Evolutionary conservation across 768 basidiomycete species (phyloP), one percentile per base, ranked within the genome.

Genomic region (Dioszegia hungarica): DNA sequence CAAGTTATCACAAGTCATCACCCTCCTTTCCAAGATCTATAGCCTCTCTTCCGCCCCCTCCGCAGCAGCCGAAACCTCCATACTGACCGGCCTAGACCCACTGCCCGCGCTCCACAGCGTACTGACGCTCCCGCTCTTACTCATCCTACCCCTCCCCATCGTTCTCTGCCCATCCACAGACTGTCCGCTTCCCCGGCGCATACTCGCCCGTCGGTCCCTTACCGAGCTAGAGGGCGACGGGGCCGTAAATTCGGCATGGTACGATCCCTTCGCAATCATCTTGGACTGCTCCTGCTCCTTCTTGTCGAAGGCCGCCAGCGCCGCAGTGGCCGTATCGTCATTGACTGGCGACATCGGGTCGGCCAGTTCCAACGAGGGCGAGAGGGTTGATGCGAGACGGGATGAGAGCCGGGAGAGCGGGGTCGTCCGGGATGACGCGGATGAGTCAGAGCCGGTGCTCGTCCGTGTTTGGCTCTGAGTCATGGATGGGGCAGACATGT

Each of bases 241-340:
- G 31, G 43, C 44, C 5, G 66, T 70, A 41, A 57, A 65, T 24
- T 34, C 54, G 19, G 25, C 47, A 25, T 57, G 80, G 24, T 79
- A 76, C 2, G 79, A 80, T 1, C 90, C 91, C 65, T 85, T 86
- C 11, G 87, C 85, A 52, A 92, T 82, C 69, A 89, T 88, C 4
- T 80, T 84, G 54, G 85, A 85, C 39, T 89, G 79, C 49, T 78
- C 79, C 31, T 84, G 83, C 70, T 94, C 90, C 52, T 86, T 85
- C 19, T 85, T 85, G 70, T 92, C 90, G 24, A 90, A 79, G n/a
- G 83, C 85, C 9, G 85, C 86, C 19, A 93, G 78, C 2, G 83
- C 81, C 62, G 84, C 86, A 73, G 86, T 83, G 1, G 87, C 90
- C 74, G 89, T 86, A 1, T 83, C 87, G 56, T 85, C 88, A 74